A percentile compares a stretch with the other conserved stretches of the same genome.
Conservation (phyloP, 176 grass and related monocot genomes). For the Microstegium vimineum region DNA sequence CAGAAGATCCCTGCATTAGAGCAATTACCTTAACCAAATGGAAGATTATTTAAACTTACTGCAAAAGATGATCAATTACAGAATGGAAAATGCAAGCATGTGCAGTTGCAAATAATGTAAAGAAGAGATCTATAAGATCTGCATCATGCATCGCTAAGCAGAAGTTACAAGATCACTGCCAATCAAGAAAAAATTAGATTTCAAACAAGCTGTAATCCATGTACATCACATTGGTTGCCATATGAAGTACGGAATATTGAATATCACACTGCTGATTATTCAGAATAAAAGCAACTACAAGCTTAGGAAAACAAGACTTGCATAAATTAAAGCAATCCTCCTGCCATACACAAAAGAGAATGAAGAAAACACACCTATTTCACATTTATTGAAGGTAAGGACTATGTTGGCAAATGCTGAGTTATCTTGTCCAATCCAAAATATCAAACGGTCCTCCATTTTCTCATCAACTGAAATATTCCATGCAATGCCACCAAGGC, state of each 20-base stretch:
- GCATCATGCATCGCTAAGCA: neutral
- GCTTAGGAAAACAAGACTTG: neutral
- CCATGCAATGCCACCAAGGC: slow-evolving; percentile 77
- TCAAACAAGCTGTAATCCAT: neutral
- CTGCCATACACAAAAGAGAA: neutral
- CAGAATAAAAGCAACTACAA: neutral
- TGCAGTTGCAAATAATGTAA: neutral
- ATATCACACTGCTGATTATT: neutral
- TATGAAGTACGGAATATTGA: neutral
- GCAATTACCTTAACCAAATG: neutral
- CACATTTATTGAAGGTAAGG: slow-evolving; percentile 89
- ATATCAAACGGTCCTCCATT: slow-evolving; percentile 78
- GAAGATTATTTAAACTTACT: neutral
- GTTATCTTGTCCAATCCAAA: slow-evolving; percentile 84
- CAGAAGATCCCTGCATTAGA: neutral
- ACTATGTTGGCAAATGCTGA: slow-evolving; percentile 82
- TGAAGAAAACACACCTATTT: slow-evolving; percentile 61
- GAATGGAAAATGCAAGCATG: neutral
- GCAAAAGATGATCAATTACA: neutral
- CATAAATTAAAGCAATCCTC: neutral
- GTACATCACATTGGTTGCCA: neutral
- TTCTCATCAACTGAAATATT: slow-evolving; percentile 43
- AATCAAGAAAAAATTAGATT: slow-evolving; percentile 13
- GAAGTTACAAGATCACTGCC: neutral
- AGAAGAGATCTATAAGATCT: neutral